These are phyloP conservation scores for Gracilariopsis chorda DNA, from an alignment of 23 red algal species.

Conservation along the genomic window DNA sequence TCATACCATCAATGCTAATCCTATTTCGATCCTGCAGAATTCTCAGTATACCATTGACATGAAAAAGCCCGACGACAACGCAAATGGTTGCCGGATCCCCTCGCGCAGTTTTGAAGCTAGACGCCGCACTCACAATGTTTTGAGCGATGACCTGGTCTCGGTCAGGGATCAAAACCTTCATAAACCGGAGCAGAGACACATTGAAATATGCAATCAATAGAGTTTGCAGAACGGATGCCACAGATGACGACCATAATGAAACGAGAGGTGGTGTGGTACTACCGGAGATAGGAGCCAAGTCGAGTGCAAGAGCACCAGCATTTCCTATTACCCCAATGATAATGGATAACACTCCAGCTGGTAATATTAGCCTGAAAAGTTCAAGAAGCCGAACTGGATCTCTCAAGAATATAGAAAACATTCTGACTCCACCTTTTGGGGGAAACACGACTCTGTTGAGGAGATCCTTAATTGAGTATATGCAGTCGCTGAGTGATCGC, in stretches of 20 bases:
- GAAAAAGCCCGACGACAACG: slow-evolving; percentile 36
- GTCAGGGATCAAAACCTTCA: slow-evolving; percentile 29
- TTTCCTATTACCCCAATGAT: neutral
- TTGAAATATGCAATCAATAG: neutral
- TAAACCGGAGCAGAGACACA: neutral
- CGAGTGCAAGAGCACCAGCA: slow-evolving; percentile 2
- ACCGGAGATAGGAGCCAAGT: neutral
- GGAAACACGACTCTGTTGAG: slow-evolving; percentile 8
- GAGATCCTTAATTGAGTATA: neutral
- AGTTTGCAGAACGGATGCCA: neutral
- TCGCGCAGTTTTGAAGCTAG: neutral
- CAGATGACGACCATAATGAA: neutral
- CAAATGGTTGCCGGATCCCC: slow-evolving; percentile 1
- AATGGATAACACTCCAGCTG: neutral
- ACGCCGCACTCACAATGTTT: neutral
- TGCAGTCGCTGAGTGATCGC: neutral
- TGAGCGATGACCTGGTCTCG: slow-evolving; percentile 7
- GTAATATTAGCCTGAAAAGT: slow-evolving; percentile 1
- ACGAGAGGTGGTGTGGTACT: neutral
- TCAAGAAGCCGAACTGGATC: slow-evolving; percentile 5
- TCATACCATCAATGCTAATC: too few species aligned
- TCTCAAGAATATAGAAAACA: neutral
- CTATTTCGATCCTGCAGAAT: neutral
- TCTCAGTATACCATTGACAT: slow-evolving; percentile 30
- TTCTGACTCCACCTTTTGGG: neutral